Evolutionary conservation across 73 alveolate genomes (phyloP).

Genomic region (Tetrahymena elliotti): DNA sequence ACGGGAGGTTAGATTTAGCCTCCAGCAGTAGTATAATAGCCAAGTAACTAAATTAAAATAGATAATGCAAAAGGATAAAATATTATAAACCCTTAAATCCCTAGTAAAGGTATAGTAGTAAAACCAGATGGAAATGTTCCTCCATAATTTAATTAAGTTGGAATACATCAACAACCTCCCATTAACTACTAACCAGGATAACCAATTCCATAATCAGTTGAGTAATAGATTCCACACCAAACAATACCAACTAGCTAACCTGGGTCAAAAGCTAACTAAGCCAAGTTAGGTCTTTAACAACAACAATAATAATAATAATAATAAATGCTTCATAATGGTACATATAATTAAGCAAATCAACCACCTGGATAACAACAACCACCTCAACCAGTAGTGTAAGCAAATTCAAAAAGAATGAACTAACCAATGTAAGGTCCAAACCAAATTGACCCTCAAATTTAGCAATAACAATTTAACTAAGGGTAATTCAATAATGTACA

Average conservation of each 20-base stretch:
- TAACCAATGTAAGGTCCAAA: not conserved
- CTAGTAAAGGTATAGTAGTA: not conserved
- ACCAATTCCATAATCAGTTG: not conserved
- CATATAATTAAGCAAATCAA: not conserved
- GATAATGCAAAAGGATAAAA: not conserved
- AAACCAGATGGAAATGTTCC: not conserved
- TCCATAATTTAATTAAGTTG: not conserved
- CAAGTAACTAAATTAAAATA: not conserved
- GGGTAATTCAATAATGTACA: not conserved
- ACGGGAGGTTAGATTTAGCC: not conserved
- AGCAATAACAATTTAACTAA: not conserved
- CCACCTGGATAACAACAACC: not conserved
- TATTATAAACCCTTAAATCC: not conserved
- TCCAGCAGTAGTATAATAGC: not conserved
- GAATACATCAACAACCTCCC: not conserved
- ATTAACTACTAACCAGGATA: not conserved
- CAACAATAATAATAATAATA: not conserved
- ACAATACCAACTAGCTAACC: not conserved
- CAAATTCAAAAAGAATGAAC: not conserved
- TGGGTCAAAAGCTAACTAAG: not conserved
- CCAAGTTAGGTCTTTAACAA: not conserved
- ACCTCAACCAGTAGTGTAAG: not conserved
- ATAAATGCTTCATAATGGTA: not conserved
- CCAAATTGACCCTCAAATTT: not conserved
- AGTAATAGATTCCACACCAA: not conserved